Base-by-base conservation (phyloP, 169 alveolate genomes). In the Cryptosporidium sp. region DNA sequence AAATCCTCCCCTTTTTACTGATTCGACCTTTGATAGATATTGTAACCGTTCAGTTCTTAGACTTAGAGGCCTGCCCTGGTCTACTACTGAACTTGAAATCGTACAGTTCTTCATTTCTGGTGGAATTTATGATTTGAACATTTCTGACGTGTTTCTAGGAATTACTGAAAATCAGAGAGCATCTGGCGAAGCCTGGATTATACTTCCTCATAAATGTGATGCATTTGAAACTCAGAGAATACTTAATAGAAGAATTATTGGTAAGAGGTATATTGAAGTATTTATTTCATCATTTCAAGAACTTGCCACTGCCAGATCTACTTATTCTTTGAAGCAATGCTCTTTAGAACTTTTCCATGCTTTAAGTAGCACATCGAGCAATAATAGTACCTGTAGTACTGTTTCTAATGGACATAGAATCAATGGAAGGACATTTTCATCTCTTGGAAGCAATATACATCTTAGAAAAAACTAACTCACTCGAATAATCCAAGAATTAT, bases 41-140 rank as follows among this genome's bases (percentile, higher is more conserved):
- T 21, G 6, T 48, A 69, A 43, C 37, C 59, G 86, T 84, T 55
- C 86, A 0, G 91, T 92, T 39, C 74, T 92, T 41, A 70, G 85
- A 29, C 86, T 92, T 18, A 91, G 94, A 33, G 94, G 94, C 43
- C 75, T 92, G 50, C 94, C 94, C 26, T 92, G 94, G 94, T 61
- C 93, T n/a, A 71, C 92, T 73, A 92, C 86, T 10, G 94, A 87
- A 45, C 7, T 18, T 52, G 93, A 92, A 21, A 80, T 92, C 29
- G 92, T 85, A 65, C 45, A 89, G 29, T 92, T 92, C 71, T 92
- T 92, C n/a, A 35, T 21, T 18, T 37, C 70, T 73, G 71, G 65
- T 33, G 86, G 86, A n/a, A 41, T 73, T n/a, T 21, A n/a, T 16
- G 39, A 58, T 73, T n/a, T 73, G 21, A 35, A 37, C 1, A 39